phyloP scores from a whole-genome alignment of 169 alveolate species.

The Amoebophrya sp. region DNA sequence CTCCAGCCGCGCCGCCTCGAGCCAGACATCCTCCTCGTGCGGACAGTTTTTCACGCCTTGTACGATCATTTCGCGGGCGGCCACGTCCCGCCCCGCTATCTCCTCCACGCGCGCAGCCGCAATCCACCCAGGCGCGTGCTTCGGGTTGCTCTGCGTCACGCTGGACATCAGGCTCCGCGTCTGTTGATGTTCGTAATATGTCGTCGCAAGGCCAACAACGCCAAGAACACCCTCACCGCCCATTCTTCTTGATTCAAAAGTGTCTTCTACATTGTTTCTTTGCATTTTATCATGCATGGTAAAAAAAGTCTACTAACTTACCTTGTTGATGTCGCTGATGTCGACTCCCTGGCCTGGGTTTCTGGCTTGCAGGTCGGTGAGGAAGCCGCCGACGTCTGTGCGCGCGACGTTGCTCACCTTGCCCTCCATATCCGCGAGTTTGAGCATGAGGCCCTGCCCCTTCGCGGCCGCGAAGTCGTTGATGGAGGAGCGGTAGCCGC shows the following conservation, averaged over 20 bases:
- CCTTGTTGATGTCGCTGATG: not conserved
- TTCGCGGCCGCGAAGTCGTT: too few species aligned
- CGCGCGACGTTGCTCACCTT: not conserved
- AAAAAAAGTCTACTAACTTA: not conserved
- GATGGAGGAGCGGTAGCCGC: too few species aligned
- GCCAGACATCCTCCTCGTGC: slow-evolving; percentile 94
- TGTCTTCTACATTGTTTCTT: too few species aligned
- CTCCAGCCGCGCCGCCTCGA: slow-evolving; percentile 92
- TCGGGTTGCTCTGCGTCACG: slow-evolving; percentile 79
- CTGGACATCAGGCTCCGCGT: slow-evolving; percentile 49
- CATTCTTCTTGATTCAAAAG: too few species aligned
- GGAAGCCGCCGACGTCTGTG: not conserved
- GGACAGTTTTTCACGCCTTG: slow-evolving; percentile 88
- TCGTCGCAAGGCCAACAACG: too few species aligned
- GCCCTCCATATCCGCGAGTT: not conserved
- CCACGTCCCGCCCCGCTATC: slow-evolving; percentile 54
- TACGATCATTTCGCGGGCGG: slow-evolving; percentile 86
- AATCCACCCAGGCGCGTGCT: slow-evolving; percentile 94
- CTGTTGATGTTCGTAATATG: slow-evolving; percentile 63
- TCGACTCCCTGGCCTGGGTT: not conserved
- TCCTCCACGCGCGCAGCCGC: slow-evolving; percentile 98
- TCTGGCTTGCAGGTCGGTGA: not conserved
- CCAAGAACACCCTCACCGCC: too few species aligned
- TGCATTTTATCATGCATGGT: too few species aligned
- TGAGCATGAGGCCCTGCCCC: not conserved